Conservation (phyloP, 2,329 filamentous ascomycete species). For the Coleophoma crateriformis region DNA sequence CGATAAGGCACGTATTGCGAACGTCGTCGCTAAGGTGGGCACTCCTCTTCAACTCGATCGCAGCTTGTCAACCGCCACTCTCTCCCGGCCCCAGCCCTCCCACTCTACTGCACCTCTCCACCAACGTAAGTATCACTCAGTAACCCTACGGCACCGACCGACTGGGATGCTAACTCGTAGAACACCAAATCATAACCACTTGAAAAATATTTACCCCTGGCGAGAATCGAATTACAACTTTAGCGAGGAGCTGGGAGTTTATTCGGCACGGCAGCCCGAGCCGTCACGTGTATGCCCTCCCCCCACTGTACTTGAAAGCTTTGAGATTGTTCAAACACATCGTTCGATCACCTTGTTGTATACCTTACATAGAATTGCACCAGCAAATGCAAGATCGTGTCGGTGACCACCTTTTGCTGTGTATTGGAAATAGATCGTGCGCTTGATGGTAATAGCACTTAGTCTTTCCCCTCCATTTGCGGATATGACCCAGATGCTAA, state of each 20-base stretch:
- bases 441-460: neutral
- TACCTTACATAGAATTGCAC: neutral
- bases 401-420: neutral
- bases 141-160: too few relatives aligned
- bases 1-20: too few relatives aligned
- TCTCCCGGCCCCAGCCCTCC: too few relatives aligned
- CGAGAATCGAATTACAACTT: too few relatives aligned
- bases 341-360: neutral
- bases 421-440: neutral
- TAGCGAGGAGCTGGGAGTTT: neutral
- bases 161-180: too few relatives aligned
- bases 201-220: too few relatives aligned
- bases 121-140: too few relatives aligned
- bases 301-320: neutral
- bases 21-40: too few relatives aligned
- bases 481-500: neutral
- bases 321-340: neutral
- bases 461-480: neutral
- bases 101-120: too few relatives aligned
- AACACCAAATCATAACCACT: too few relatives aligned
- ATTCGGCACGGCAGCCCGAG: neutral
- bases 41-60: too few relatives aligned
- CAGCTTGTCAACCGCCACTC: too few relatives aligned
- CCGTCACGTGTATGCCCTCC: neutral
- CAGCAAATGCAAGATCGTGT: neutral